Conservation (phyloP, 2,329 filamentous ascomycete genomes). For the Fulvia fulva region DNA sequence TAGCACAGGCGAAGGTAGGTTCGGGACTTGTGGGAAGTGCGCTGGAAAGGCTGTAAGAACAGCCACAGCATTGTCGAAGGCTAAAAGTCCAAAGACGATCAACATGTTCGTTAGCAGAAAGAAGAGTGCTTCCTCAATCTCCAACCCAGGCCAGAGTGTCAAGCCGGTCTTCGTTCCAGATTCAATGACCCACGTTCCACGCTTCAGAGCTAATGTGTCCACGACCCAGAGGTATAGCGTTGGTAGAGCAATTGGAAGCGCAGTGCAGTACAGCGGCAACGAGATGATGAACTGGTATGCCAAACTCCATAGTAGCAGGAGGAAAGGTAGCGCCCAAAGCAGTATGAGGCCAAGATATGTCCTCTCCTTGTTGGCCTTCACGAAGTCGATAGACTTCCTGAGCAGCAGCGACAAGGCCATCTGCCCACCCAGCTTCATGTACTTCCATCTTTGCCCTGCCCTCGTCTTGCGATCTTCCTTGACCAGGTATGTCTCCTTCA, state of each 20-base stretch:
- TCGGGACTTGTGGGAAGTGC: slow-evolving; percentile 50
- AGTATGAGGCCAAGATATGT: slow-evolving; percentile 69
- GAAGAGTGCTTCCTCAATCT: slow-evolving; percentile 71
- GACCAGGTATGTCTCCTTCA: slow-evolving; percentile 53
- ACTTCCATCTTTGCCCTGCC: slow-evolving; percentile 35
- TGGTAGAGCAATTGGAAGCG: slow-evolving; percentile 58
- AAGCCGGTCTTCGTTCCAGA: slow-evolving; percentile 62
- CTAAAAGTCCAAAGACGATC: slow-evolving; percentile 64
- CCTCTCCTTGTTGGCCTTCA: slow-evolving; percentile 46
- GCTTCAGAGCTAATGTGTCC: slow-evolving; percentile 62
- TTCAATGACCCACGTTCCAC: slow-evolving; percentile 70
- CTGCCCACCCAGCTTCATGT: slow-evolving; percentile 49
- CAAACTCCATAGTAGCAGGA: slow-evolving; percentile 60
- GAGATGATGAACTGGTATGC: slow-evolving; percentile 61
- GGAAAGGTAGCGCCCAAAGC: slow-evolving; percentile 63
- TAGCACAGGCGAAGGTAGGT: slow-evolving; percentile 46
- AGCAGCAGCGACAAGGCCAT: slow-evolving; percentile 44
- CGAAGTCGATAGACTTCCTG: slow-evolving; percentile 43
- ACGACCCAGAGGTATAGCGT: slow-evolving; percentile 70
- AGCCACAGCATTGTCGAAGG: slow-evolving; percentile 66
- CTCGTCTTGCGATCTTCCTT: slow-evolving; percentile 34
- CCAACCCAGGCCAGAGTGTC: slow-evolving; percentile 61
- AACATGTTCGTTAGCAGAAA: slow-evolving; percentile 67
- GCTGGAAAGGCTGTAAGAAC: slow-evolving; percentile 61
- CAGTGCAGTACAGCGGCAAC: slow-evolving; percentile 56